These are phyloP conservation scores for Bonia amplexicaulis DNA, from an alignment of 176 grass and related monocot species.

Conservation along the genomic window DNA sequence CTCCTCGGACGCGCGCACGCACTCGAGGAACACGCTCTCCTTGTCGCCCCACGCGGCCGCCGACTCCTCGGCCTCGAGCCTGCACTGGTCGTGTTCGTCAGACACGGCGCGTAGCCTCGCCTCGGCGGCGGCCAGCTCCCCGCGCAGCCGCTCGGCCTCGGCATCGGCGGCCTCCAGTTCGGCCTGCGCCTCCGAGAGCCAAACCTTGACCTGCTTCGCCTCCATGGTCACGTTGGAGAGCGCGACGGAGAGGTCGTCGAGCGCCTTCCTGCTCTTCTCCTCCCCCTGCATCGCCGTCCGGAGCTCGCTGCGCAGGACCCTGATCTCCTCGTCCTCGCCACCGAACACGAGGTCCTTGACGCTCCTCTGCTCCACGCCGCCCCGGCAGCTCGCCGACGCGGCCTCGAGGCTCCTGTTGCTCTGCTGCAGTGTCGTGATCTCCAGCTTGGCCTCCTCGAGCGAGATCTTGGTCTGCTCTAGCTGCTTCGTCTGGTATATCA, in stretches of 20 bases:
- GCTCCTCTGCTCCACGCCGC: constrained; percentile 29
- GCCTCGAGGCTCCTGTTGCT: constrained; percentile 33
- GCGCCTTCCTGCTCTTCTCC: constrained; percentile 68
- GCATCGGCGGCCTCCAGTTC: constrained; percentile 51
- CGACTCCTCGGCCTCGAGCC: constrained; percentile 63
- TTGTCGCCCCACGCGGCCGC: constrained; percentile 59
- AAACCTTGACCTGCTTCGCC: constrained; percentile 55
- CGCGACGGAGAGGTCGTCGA: constrained; percentile 68
- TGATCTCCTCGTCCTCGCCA: constrained; percentile 50
- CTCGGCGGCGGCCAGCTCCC: constrained; percentile 20
- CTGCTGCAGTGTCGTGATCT: constrained; percentile 45
- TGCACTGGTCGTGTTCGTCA: constrained; percentile 41
- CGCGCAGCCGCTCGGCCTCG: constrained; percentile 29
- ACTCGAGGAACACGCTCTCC: constrained; percentile 69
- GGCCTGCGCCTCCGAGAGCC: constrained; percentile 50
- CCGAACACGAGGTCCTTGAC: constrained; percentile 50
- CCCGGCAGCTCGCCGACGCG: neutral
- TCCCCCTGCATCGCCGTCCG: constrained; percentile 51
- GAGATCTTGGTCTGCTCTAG: constrained; percentile 93
- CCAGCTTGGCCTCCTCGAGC: constrained; percentile 86
- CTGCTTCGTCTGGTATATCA: constrained; percentile 76
- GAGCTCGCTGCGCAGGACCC: constrained; percentile 44
- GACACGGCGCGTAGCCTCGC: constrained; percentile 5
- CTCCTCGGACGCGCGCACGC: constrained; percentile 75
- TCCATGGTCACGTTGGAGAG: constrained; percentile 78